phyloP scores from a whole-genome alignment of 164 flowering plant genomes.

The Tetrastigma voinierianum region DNA sequence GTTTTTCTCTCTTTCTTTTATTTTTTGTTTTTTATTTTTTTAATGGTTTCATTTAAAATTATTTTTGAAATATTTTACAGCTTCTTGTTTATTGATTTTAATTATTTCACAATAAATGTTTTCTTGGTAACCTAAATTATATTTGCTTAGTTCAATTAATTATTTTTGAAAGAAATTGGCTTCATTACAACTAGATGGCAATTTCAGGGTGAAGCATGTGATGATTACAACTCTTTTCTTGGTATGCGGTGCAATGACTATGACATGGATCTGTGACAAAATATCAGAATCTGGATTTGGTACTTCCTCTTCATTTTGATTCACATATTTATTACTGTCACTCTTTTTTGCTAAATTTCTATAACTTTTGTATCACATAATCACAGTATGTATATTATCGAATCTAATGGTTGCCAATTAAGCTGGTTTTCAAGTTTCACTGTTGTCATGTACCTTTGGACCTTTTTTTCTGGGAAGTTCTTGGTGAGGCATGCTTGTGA shows the following conservation, averaged over 20 bases:
- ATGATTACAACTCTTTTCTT: conserved; percentile 64
- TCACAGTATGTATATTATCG: neutral
- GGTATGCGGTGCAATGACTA: conserved; percentile 93
- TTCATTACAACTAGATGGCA: conserved; percentile 8
- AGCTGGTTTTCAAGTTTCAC: neutral
- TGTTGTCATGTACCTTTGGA: neutral
- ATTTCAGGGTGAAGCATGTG: conserved; percentile 85
- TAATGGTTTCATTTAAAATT: no score
- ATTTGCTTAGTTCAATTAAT: neutral
- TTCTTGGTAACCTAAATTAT: neutral
- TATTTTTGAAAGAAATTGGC: neutral
- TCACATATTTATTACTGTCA: no score
- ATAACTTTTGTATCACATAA: neutral
- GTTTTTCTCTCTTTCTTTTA: neutral
- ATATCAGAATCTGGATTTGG: conserved; percentile 97
- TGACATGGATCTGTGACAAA: conserved; percentile 92
- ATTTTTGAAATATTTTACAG: neutral
- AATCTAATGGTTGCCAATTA: neutral
- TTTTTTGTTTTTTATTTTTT: neutral
- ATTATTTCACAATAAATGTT: neutral
- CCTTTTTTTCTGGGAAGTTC: neutral
- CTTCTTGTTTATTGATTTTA: neutral
- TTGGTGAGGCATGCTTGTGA: neutral
- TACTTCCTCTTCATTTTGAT: conserved; percentile 21
- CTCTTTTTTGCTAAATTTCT: no score